Conservation (phyloP, 495 filamentous ascomycete species). For the Hyaloscypha variabilis region DNA sequence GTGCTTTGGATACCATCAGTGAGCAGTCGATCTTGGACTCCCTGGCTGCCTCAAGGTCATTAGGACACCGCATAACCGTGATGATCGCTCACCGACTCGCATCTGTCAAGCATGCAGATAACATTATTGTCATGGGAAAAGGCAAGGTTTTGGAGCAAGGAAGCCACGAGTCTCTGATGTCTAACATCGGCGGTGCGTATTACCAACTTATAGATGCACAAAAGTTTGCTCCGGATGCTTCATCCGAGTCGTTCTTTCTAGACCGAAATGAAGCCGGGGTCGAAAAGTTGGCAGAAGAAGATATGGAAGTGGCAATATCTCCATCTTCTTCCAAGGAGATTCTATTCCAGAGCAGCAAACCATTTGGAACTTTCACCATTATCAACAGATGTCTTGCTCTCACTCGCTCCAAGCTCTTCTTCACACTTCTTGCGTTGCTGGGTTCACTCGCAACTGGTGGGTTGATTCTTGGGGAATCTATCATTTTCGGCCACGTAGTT, state of each 20-base stretch:
- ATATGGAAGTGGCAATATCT: not conserved
- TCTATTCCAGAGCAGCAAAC: not conserved
- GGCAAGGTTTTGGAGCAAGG: constrained; percentile 69
- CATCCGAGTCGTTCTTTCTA: not conserved
- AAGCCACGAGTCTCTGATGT: constrained; percentile 67
- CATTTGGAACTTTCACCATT: constrained; percentile 19
- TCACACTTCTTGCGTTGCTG: constrained; percentile 31
- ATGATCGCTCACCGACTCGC: constrained; percentile 65
- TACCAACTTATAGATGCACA: constrained; percentile 23
- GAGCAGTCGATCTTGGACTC: constrained; percentile 54
- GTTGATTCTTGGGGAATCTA: constrained; percentile 50
- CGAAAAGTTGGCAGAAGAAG: not conserved
- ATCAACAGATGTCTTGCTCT: constrained; percentile 24
- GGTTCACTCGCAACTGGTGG: constrained; percentile 44
- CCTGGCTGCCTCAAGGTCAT: constrained; percentile 34
- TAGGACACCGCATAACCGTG: constrained; percentile 51
- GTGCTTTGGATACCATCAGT: constrained; percentile 45
- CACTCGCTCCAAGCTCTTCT: constrained; percentile 9
- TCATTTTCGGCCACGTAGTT: constrained; percentile 56
- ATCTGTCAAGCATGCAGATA: constrained; percentile 63
- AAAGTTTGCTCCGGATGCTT: constrained; percentile 6
- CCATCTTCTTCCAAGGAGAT: not conserved
- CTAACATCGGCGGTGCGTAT: constrained; percentile 39
- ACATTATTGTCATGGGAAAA: constrained; percentile 74
- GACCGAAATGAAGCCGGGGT: not conserved